These are phyloP conservation scores for Tephrocybe rancida DNA, from an alignment of 768 basidiomycete species.

Conservation along the genomic window DNA sequence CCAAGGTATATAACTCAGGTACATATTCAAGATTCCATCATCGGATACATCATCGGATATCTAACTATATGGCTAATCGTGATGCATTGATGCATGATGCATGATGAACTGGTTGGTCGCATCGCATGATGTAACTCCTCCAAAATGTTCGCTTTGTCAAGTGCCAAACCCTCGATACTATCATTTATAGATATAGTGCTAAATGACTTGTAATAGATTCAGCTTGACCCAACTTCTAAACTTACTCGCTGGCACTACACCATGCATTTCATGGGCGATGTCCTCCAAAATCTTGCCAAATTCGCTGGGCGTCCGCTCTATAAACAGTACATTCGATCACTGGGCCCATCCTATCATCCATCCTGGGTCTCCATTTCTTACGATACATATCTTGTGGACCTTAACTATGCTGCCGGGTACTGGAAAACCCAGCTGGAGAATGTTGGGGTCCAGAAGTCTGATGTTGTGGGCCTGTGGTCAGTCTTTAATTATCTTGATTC, in stretches of 20 bases:
- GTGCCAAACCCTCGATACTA: too few species aligned
- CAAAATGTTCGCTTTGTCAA: too few species aligned
- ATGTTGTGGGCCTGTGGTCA: background rate
- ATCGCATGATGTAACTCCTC: too few species aligned
- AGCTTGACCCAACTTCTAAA: too few species aligned
- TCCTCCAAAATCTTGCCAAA: background rate
- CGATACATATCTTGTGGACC: background rate
- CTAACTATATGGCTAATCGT: background rate
- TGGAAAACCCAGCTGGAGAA: background rate
- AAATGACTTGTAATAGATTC: too few species aligned
- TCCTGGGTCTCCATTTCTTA: background rate
- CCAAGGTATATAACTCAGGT: too few species aligned
- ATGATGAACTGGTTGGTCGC: background rate
- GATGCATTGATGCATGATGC: background rate
- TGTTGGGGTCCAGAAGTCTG: background rate
- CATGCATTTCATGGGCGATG: slow-evolving; percentile 1
- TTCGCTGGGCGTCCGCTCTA: background rate
- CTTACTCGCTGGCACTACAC: too few species aligned
- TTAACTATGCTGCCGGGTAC: background rate
- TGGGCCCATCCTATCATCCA: background rate
- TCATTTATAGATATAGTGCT: too few species aligned
- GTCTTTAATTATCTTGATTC: too few species aligned
- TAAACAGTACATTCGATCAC: background rate
- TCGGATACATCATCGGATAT: too few species aligned
- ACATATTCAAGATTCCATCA: too few species aligned